Conservation (phyloP, 441 rosid species). For the Arabidopsis hybrid region DNA sequence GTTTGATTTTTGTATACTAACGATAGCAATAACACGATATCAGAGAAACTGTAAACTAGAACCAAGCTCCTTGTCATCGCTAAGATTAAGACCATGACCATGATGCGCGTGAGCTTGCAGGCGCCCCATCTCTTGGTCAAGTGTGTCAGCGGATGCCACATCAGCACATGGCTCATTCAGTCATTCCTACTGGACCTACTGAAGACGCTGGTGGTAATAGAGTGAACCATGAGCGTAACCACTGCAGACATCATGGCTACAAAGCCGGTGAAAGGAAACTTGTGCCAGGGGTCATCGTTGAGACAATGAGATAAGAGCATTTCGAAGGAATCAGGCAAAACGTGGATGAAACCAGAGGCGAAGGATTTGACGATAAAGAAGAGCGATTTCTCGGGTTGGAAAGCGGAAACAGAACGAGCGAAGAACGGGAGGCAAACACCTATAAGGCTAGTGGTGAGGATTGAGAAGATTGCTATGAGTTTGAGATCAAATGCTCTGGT, state of each 20-base stretch:
- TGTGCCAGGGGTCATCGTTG: slow-evolving; percentile 39
- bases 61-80: slow-evolving; percentile 26
- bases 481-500: slow-evolving; percentile 36
- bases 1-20: slow-evolving; percentile 14
- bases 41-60: slow-evolving; percentile 32
- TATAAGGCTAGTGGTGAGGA: slow-evolving; percentile 29
- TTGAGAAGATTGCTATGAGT: slow-evolving; percentile 38
- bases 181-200: slow-evolving; percentile 12
- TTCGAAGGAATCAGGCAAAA: slow-evolving; percentile 39
- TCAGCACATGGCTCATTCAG: slow-evolving; percentile 9
- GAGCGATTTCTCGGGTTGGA: slow-evolving; percentile 27
- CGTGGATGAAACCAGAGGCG: slow-evolving; percentile 41
- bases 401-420: slow-evolving; percentile 31
- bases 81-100: slow-evolving; percentile 8
- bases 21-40: slow-evolving; percentile 41
- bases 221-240: slow-evolving; percentile 44
- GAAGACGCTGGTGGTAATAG: slow-evolving; percentile 41
- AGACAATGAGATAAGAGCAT: slow-evolving; percentile 42
- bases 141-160: slow-evolving; percentile 16
- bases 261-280: slow-evolving; percentile 44
- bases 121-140: slow-evolving; percentile 37
- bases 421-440: slow-evolving; percentile 40
- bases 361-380: slow-evolving; percentile 35
- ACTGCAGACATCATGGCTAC: slow-evolving; percentile 40
- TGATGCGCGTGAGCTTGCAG: not conserved